A percentile compares a stretch with the other conserved stretches of the same genome.
Conservation (phyloP, 1,284 basidiomycete species). For the Leccinum pachyderme region DNA sequence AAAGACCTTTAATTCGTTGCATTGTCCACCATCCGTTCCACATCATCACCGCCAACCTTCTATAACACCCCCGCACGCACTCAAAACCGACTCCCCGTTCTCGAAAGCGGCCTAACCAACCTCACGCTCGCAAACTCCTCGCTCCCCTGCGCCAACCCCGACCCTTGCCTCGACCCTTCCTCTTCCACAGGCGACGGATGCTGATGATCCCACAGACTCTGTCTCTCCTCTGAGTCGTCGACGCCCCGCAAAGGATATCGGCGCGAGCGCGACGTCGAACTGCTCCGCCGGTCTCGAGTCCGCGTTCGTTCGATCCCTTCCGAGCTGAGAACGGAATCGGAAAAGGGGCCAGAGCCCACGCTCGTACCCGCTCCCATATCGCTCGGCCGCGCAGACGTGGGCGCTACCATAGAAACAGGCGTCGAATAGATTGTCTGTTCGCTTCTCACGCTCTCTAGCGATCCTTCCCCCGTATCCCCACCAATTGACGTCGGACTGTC, state of each 20-base stretch:
- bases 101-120: neutral
- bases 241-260: conserved; percentile 26
- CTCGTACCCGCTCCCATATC: neutral
- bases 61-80: neutral
- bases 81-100: neutral
- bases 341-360: neutral
- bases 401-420: conserved; percentile 11
- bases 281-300: conserved; percentile 20
- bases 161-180: neutral
- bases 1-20: neutral
- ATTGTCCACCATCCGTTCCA: neutral
- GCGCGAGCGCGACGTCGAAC: conserved; percentile 25
- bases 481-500: conserved; percentile 2
- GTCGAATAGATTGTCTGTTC: conserved; percentile 21
- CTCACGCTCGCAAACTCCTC: neutral
- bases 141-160: neutral
- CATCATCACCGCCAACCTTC: neutral
- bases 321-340: neutral
- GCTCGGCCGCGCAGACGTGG: conserved; percentile 6
- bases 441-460: conserved; percentile 14
- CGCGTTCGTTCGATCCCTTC: neutral
- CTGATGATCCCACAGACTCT: conserved; percentile 26
- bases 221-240: conserved; percentile 29
- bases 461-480: conserved; percentile 1
- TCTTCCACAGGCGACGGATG: conserved; percentile 23